Evolutionary conservation across 108 stramenopile genomes (phyloP).

Genomic region (Aureococcus anophagefferens): DNA sequence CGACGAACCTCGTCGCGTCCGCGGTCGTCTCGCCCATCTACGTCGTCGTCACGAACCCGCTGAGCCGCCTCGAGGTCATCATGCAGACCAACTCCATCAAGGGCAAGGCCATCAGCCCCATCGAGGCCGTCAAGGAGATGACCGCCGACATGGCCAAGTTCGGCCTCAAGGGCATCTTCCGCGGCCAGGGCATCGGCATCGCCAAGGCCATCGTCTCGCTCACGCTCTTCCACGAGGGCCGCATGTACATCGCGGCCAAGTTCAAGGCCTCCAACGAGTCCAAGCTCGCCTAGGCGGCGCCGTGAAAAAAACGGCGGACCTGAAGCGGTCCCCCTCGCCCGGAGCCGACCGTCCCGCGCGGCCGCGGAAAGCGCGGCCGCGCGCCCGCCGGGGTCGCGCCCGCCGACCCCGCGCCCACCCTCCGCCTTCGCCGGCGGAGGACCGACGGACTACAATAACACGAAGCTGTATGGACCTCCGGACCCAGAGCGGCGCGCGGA

Average conservation of each 20-base stretch:
- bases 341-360: too few species aligned
- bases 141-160: conserved; percentile 60
- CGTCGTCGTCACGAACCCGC: conserved; percentile 76
- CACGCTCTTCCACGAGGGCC: conserved; percentile 79
- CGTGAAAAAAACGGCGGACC: too few species aligned
- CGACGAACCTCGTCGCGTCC: conserved; percentile 66
- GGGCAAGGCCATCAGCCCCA: conserved; percentile 67
- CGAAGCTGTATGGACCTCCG: too few species aligned
- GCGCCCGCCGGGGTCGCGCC: too few species aligned
- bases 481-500: too few species aligned
- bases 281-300: conserved; percentile 19
- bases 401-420: too few species aligned
- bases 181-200: conserved; percentile 84
- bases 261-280: conserved; percentile 69
- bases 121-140: conserved; percentile 69
- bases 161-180: conserved; percentile 75
- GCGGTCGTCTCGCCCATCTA: conserved; percentile 75
- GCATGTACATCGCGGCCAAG: conserved; percentile 67
- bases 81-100: conserved; percentile 80
- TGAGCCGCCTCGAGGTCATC: conserved; percentile 76
- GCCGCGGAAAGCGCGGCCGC: too few species aligned
- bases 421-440: too few species aligned
- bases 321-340: too few species aligned
- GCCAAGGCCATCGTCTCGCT: conserved; percentile 72
- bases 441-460: too few species aligned